phyloP scores from a whole-genome alignment of 1,139 yeast genomes.

The Saccharomyces hybrid region DNA sequence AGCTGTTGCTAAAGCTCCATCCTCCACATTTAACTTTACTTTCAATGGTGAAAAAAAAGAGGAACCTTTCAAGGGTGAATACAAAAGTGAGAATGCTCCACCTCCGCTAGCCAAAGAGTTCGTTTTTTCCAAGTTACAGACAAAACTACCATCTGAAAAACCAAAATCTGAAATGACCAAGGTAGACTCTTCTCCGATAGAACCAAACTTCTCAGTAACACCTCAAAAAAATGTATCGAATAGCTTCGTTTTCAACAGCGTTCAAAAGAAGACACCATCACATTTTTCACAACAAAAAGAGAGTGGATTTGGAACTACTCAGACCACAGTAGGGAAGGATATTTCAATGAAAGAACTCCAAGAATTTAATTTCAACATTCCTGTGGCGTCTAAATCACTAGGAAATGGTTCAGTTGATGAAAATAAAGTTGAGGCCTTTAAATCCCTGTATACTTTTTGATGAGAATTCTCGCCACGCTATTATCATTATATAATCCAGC shows the following conservation, averaged over 20 bases:
- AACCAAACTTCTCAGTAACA: neutral
- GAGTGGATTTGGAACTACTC: neutral
- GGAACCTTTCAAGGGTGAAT: neutral
- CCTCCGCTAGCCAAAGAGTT: neutral
- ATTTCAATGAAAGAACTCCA: neutral
- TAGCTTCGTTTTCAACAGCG: neutral
- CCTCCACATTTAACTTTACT: neutral
- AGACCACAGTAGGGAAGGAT: neutral
- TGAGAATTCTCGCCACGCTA: neutral
- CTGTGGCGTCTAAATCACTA: slow-evolving; percentile 14
- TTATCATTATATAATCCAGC: neutral
- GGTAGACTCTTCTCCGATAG: neutral
- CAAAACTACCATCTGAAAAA: neutral
- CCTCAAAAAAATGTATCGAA: neutral
- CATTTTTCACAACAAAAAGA: neutral
- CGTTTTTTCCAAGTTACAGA: neutral
- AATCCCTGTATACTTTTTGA: slow-evolving; percentile 5
- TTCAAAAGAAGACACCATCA: neutral
- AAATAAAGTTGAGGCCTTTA: slow-evolving; percentile 17
- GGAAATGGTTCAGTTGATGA: slow-evolving; percentile 11
- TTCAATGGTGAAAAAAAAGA: neutral
- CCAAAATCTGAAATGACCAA: neutral
- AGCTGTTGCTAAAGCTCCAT: neutral
- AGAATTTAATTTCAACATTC: slow-evolving; percentile 16
- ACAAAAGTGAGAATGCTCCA: neutral